Evolutionary conservation across 177 flowering plant species (phyloP).

Genomic region (Vitis hybrid): DNA sequence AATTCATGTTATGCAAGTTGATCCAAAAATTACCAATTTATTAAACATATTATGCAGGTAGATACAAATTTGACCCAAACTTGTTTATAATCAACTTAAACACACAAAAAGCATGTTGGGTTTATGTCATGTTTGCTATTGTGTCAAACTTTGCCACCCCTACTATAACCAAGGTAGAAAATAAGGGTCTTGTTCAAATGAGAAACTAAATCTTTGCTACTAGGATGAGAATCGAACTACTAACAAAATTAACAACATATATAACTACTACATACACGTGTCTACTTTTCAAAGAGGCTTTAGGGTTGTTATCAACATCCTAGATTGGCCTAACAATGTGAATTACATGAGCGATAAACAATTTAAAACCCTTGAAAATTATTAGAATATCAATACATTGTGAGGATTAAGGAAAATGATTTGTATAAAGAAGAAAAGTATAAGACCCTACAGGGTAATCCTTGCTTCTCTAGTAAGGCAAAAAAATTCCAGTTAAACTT

Average conservation of each 20-base stretch:
- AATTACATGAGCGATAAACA: slow-evolving; percentile 85
- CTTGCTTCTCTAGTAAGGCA: slow-evolving; percentile 97
- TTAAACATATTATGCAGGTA: no score
- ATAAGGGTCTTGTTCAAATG: neutral
- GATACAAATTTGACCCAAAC: no score
- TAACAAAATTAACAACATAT: neutral
- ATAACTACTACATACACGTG: slow-evolving; percentile 49
- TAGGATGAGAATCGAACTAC: neutral
- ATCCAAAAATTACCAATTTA: no score
- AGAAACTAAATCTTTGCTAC: no score
- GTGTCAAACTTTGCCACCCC: no score
- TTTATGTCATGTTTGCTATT: no score
- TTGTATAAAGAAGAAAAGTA: neutral
- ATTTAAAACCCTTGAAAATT: slow-evolving; percentile 66
- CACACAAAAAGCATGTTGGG: no score
- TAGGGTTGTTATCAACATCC: slow-evolving; percentile 54
- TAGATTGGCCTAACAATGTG: slow-evolving; percentile 95
- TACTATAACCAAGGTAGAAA: neutral
- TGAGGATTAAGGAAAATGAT: neutral
- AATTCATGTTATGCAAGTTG: no score
- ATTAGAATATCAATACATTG: slow-evolving; percentile 12
- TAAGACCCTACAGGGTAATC: slow-evolving; percentile 69
- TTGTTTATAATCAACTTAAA: no score
- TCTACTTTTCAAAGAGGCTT: slow-evolving; percentile 59
- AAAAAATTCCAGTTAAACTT: slow-evolving; percentile 77